Evolutionary conservation across 768 basidiomycete genomes (phyloP).

Genomic region (Agrocybe praecox): DNA sequence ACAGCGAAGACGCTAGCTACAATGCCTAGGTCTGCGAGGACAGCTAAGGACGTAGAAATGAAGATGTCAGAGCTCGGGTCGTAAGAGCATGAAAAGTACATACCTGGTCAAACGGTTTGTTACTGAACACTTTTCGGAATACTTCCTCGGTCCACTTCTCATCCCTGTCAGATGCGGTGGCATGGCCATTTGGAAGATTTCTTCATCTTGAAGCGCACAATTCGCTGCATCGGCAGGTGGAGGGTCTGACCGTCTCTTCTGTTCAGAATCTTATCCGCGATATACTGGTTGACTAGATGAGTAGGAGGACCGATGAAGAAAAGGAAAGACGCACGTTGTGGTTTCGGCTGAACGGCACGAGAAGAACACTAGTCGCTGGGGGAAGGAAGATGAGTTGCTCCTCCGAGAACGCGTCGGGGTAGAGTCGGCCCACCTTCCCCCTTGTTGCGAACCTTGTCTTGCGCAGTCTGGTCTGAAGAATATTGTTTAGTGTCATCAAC

Average conservation of each 20-base stretch:
- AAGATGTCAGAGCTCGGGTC: too few relatives aligned
- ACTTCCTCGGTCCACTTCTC: conserved; percentile 50
- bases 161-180: conserved; percentile 50
- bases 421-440: conserved; percentile 51
- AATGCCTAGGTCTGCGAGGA: conserved; percentile 9
- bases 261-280: too few relatives aligned
- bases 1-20: conserved; percentile 7
- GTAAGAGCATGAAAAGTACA: too few relatives aligned
- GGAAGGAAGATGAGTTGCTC: conserved; percentile 53
- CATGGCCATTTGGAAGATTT: conserved; percentile 66
- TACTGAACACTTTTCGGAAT: conserved; percentile 42
- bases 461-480: too few relatives aligned
- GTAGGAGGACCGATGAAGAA: too few relatives aligned
- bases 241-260: too few relatives aligned
- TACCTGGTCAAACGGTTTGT: conserved; percentile 24
- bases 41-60: too few relatives aligned
- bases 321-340: conserved; percentile 48
- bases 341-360: conserved; percentile 59
- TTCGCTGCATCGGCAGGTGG: too few relatives aligned
- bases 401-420: conserved; percentile 57
- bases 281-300: conserved; percentile 45
- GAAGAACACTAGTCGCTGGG: conserved; percentile 52
- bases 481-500: too few relatives aligned
- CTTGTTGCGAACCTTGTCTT: too few relatives aligned
- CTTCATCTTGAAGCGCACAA: too few relatives aligned